phyloP scores from a whole-genome alignment of 2,329 filamentous ascomycete genomes.

The Apiospora rasikravindrae region DNA sequence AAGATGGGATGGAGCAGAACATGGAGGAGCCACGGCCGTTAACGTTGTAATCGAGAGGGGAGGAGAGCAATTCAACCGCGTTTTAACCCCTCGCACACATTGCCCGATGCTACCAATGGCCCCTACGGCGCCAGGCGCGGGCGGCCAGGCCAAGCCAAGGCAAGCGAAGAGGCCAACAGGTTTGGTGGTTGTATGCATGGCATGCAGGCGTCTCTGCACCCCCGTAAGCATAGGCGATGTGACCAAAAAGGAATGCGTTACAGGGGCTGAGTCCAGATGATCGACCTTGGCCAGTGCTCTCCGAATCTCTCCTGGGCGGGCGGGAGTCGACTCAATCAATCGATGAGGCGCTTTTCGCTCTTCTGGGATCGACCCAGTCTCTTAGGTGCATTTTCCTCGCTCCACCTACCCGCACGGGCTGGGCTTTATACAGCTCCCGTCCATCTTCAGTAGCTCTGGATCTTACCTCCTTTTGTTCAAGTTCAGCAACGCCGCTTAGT shows the following conservation, averaged over 20 bases:
- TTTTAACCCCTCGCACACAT: neutral
- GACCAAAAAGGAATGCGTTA: neutral
- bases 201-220: neutral
- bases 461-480: conserved; percentile 14
- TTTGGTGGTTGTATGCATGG: neutral
- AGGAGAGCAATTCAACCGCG: conserved; percentile 6
- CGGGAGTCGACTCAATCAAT: conserved; percentile 10
- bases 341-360: neutral
- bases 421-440: conserved; percentile 6
- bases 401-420: neutral
- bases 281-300: neutral
- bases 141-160: neutral
- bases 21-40: neutral
- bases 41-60: neutral
- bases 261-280: neutral
- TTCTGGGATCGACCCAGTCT: conserved; percentile 6
- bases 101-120: neutral
- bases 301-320: neutral
- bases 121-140: neutral
- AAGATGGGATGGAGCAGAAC: neutral
- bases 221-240: neutral
- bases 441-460: conserved; percentile 15
- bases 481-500: conserved; percentile 5
- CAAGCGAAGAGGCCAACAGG: neutral
- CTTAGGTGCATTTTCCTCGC: neutral